Evolutionary conservation across 768 basidiomycete species (phyloP).

Genomic region (Trametes meyenii): DNA sequence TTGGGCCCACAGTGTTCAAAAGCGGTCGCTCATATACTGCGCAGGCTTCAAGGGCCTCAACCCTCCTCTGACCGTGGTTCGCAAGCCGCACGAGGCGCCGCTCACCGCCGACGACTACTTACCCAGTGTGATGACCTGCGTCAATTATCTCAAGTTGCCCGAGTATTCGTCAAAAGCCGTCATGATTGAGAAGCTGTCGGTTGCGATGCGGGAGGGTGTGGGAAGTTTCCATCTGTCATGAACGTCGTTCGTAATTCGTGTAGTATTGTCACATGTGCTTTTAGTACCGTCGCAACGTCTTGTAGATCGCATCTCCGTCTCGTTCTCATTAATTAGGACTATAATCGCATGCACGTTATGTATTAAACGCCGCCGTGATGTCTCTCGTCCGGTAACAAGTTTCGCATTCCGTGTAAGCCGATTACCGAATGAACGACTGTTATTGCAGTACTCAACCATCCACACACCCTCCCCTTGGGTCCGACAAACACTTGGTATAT

Average conservation of each 20-base stretch:
- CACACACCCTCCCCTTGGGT: too few species aligned
- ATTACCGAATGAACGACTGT: too few species aligned
- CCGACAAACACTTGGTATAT: too few species aligned
- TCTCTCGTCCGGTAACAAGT: not conserved
- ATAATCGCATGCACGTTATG: constrained; percentile 10
- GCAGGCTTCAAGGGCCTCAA: constrained; percentile 93
- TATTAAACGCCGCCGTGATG: not conserved
- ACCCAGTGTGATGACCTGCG: constrained; percentile 98
- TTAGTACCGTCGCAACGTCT: constrained; percentile 18
- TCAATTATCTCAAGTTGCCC: constrained; percentile 94
- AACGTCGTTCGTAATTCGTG: constrained; percentile 28
- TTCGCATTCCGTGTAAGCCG: too few species aligned
- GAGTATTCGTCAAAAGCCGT: constrained; percentile 89
- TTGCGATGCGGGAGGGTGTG: constrained; percentile 91
- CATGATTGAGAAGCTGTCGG: constrained; percentile 79
- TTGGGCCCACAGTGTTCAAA: not conserved
- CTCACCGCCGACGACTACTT: constrained; percentile 92
- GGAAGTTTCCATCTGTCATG: constrained; percentile 98
- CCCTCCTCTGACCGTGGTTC: constrained; percentile 92
- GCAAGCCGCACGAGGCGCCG: constrained; percentile 93
- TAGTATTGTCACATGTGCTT: constrained; percentile 26
- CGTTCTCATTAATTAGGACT: constrained; percentile 14
- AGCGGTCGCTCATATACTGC: not conserved
- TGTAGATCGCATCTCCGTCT: constrained; percentile 18
- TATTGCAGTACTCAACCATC: too few species aligned